Evolutionary conservation across 2,329 filamentous ascomycete species (phyloP).

Genomic region (Fusarium foetens): DNA sequence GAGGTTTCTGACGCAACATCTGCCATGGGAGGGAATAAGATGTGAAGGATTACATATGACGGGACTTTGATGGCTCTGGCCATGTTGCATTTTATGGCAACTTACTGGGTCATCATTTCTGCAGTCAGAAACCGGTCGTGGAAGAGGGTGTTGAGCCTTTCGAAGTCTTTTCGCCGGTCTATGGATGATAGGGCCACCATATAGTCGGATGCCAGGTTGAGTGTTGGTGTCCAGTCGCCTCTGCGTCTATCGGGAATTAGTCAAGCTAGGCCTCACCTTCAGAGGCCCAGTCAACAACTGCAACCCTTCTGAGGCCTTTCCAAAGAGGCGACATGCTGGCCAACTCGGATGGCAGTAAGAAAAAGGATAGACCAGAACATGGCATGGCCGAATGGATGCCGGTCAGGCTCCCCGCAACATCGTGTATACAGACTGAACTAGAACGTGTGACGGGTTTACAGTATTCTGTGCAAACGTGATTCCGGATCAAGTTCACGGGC

Average conservation of each 20-base stretch:
- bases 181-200: accelerated
- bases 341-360: not conserved
- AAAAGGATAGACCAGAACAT: not conserved
- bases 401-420: not conserved
- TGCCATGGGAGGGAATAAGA: not conserved
- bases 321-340: not conserved
- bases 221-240: not conserved
- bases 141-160: not conserved
- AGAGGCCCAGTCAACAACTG: not conserved
- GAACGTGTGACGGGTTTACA: not conserved
- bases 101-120: too few species aligned
- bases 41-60: not conserved
- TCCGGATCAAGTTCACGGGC: not conserved
- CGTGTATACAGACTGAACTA: not conserved
- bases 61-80: too few species aligned
- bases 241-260: too few species aligned
- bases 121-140: too few species aligned
- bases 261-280: not conserved
- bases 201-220: not conserved
- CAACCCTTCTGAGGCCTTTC: not conserved
- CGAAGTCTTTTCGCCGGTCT: accelerated
- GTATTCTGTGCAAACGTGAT: not conserved
- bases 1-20: not conserved
- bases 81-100: too few species aligned
- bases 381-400: not conserved